Evolutionary conservation across 164 flowering plant genomes (phyloP).

Genomic region (Berberis vulgaris): DNA sequence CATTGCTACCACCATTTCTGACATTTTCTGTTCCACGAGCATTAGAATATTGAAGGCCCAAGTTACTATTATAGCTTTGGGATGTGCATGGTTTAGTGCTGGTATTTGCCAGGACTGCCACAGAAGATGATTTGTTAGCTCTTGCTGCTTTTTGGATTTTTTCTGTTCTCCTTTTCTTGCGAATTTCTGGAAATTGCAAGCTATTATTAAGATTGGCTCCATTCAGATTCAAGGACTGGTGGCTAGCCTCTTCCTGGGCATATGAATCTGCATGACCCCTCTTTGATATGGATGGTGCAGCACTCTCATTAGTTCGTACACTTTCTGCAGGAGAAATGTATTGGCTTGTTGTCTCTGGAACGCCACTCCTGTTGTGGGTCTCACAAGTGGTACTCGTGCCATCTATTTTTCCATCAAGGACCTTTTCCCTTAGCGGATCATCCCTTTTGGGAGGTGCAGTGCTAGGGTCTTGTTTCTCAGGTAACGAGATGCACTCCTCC

Average conservation of each 20-base stretch:
- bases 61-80: not conserved
- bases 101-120: not conserved
- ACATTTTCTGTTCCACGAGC: not conserved
- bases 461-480: slow-evolving; percentile 4
- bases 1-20: too few species aligned
- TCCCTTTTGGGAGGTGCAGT: slow-evolving; percentile 7
- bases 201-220: slow-evolving; percentile 19
- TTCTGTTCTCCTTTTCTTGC: slow-evolving; percentile 51
- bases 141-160: slow-evolving; percentile 15
- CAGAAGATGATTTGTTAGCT: slow-evolving; percentile 14
- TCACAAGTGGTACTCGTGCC: not conserved
- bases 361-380: too few species aligned
- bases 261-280: slow-evolving; percentile 10
- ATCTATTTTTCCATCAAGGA: not conserved
- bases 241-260: slow-evolving; percentile 11
- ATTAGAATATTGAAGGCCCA: not conserved
- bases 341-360: too few species aligned
- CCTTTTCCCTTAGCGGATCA: not conserved
- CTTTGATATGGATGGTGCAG: slow-evolving; percentile 9
- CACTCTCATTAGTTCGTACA: not conserved
- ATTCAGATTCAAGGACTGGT: slow-evolving; percentile 12
- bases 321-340: too few species aligned
- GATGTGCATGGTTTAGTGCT: not conserved
- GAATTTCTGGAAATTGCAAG: slow-evolving; percentile 30
- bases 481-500: slow-evolving; percentile 12